phyloP scores from a whole-genome alignment of 208 protist genomes.

The Trypanosoma boissoni region DNA sequence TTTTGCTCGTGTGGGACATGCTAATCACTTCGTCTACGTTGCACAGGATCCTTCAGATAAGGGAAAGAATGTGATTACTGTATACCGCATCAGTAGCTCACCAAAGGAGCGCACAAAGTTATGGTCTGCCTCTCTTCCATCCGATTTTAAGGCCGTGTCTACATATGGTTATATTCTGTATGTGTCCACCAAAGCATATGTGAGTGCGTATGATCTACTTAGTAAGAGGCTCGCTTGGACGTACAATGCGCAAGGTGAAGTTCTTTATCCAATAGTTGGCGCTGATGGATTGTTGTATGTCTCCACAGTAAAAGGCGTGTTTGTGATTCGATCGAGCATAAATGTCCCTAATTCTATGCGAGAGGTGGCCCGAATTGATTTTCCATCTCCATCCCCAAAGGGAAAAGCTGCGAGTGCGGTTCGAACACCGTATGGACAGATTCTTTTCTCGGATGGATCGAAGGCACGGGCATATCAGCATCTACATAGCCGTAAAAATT shows the following conservation, averaged over 20 bases:
- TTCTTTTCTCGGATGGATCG: slow-evolving; percentile 1
- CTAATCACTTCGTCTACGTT: slow-evolving; percentile 15
- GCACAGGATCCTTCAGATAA: neutral
- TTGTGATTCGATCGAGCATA: slow-evolving; percentile 7
- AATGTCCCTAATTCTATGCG: slow-evolving; percentile 1
- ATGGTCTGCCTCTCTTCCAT: neutral
- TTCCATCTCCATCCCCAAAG: too few species aligned
- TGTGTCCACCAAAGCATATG: neutral
- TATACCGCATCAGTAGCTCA: slow-evolving; percentile 14
- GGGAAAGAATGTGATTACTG: neutral
- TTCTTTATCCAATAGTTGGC: slow-evolving; percentile 15
- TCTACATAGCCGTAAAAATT: too few species aligned
- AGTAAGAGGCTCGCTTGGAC: slow-evolving; percentile 19
- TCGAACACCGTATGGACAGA: slow-evolving; percentile 21
- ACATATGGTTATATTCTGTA: slow-evolving; percentile 28
- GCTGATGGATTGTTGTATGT: slow-evolving; percentile 17
- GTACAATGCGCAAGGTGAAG: slow-evolving; percentile 6
- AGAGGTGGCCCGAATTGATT: slow-evolving; percentile 1
- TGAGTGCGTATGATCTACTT: slow-evolving; percentile 27
- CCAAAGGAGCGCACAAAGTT: neutral
- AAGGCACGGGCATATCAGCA: slow-evolving; percentile 1
- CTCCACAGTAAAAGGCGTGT: neutral
- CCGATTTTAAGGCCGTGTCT: neutral
- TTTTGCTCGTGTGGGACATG: neutral
- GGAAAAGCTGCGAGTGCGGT: too few species aligned